These are phyloP conservation scores for Entoloma clypeatum DNA, from an alignment of 1,284 basidiomycete genomes.

Conservation along the genomic window DNA sequence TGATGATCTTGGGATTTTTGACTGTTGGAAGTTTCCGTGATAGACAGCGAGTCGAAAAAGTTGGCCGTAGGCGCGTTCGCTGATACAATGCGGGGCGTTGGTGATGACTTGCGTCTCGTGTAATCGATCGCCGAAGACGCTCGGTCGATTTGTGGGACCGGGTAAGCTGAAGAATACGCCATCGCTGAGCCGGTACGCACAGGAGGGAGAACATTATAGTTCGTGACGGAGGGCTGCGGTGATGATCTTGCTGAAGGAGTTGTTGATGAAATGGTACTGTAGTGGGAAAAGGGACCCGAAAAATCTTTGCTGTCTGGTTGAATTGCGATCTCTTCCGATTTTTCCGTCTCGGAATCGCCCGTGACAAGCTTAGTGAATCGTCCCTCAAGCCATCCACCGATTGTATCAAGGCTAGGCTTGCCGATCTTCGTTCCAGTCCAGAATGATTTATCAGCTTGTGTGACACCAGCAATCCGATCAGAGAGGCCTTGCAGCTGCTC, in stretches of 20 bases:
- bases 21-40: slow-evolving; percentile 32
- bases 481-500: slow-evolving; percentile 80
- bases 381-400: slow-evolving; percentile 94
- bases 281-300: slow-evolving; percentile 90
- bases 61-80: slow-evolving; percentile 48
- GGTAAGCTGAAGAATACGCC: slow-evolving; percentile 43
- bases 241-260: slow-evolving; percentile 69
- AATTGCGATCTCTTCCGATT: slow-evolving; percentile 35
- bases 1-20: slow-evolving; percentile 29
- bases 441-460: slow-evolving; percentile 69
- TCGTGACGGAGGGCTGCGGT: slow-evolving; percentile 57
- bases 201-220: slow-evolving; percentile 41
- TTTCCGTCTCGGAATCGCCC: slow-evolving; percentile 65
- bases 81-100: slow-evolving; percentile 47
- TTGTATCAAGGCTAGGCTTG: slow-evolving; percentile 88
- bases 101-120: slow-evolving; percentile 48
- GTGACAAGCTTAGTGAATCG: slow-evolving; percentile 95
- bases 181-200: slow-evolving; percentile 67
- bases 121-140: slow-evolving; percentile 77
- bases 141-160: slow-evolving; percentile 55
- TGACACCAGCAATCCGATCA: slow-evolving; percentile 79
- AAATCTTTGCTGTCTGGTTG: slow-evolving; percentile 44
- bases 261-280: slow-evolving; percentile 87
- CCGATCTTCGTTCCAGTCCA: slow-evolving; percentile 82
- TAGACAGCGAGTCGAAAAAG: slow-evolving; percentile 44